These are phyloP conservation scores for Dryas octopetala DNA, from an alignment of 306 rosid species.

Conservation along the genomic window DNA sequence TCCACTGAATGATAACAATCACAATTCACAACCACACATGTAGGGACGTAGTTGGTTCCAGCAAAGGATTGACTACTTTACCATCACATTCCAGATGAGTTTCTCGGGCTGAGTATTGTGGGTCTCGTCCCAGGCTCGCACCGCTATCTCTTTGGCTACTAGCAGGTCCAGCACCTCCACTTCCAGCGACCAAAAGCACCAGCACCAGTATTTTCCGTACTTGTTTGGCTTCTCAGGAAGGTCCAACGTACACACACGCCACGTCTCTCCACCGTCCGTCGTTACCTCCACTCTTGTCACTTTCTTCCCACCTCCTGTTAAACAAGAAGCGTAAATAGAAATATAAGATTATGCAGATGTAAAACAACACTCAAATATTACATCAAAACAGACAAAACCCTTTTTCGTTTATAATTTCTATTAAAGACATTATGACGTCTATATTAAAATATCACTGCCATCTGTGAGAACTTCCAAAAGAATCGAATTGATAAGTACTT, in stretches of 20 bases:
- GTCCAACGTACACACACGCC: conserved; percentile 62
- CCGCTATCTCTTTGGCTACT: conserved; percentile 67
- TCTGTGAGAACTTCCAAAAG: no score
- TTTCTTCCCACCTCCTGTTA: conserved; percentile 82
- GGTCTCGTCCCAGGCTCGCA: conserved; percentile 86
- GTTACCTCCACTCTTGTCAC: conserved; percentile 91
- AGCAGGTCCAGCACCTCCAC: conserved; percentile 63
- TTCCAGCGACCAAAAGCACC: conserved; percentile 93
- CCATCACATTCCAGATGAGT: conserved; percentile 90
- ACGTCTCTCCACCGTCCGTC: conserved; percentile 73
- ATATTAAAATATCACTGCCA: no score
- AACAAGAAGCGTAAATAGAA: background rate
- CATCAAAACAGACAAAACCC: no score
- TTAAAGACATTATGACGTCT: no score
- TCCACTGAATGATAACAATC: no score
- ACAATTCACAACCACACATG: no score
- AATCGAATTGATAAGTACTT: no score
- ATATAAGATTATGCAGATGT: no score
- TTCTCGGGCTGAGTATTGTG: conserved; percentile 85
- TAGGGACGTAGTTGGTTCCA: background rate
- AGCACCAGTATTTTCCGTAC: conserved; percentile 84
- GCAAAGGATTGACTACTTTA: background rate
- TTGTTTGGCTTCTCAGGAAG: conserved; percentile 67
- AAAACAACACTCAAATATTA: background rate
- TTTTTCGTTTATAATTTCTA: no score